Evolutionary conservation across 441 rosid genomes (phyloP), one percentile per base, ranked within the genome.

Genomic region (Mallotus japonicus): DNA sequence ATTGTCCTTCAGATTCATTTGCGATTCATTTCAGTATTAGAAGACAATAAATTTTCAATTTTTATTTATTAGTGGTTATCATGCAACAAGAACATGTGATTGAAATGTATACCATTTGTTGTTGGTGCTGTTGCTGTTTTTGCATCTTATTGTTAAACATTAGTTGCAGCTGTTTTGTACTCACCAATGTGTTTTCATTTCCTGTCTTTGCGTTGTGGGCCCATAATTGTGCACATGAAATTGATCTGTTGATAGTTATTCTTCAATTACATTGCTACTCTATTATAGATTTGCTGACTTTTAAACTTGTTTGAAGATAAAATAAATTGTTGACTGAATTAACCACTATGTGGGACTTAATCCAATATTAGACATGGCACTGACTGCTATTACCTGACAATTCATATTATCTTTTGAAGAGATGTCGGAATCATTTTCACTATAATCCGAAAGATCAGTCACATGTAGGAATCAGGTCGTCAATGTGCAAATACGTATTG

Each of bases 371-470:
- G 40, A 14, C 37, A 22, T 22, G 24, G 17, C 11, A 5, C n/a
- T 62, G 16, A 50, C 16, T 8, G 16, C 4, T 65, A 54, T 46
- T 56, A 5, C 17, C 15, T 47, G 57, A 47, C 22, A 24, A 20
- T 50, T 49, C 24, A 8, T 68, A 20, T 57, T 22, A 28, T 51
- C 71, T 16, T 56, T 51, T 20, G 3, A 15, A 24, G 15, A 22
- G 66, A 9, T 42, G 42, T 67, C 20, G 44, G 46, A 42, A 20
- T 72, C 42, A 51, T 50, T 34, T 12, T 64, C 2, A 61, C 20
- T 54, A 13, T 65, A 57, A 70, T 57, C 67, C 60, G 20, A 8
- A 76, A 67, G 22, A 44, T 61, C 15, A 13, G 22, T n/a, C 14
- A 9, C 65, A 7, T 3, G 40, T 37, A 37, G 40, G 40, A 37